These are phyloP conservation scores for Wickerhamomyces xylosicus DNA, from an alignment of 805 yeast species.

Conservation along the genomic window DNA sequence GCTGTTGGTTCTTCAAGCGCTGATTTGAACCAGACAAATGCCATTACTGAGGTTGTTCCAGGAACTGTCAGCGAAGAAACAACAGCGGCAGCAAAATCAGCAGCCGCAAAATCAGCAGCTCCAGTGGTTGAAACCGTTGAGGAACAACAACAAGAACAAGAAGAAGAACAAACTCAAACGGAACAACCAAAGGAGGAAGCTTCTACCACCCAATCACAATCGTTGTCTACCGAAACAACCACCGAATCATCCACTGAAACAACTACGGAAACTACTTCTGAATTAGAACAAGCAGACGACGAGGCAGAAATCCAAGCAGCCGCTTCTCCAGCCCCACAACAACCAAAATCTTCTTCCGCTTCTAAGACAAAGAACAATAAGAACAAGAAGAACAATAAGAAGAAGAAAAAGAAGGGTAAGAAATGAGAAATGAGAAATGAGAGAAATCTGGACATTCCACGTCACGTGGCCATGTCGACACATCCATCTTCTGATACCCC, in stretches of 20 bases:
- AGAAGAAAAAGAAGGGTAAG: slow-evolving; percentile 6
- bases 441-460: too few relatives aligned
- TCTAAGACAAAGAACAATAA: slow-evolving; percentile 3
- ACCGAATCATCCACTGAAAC: neutral
- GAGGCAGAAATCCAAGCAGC: neutral
- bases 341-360: slow-evolving; percentile 1
- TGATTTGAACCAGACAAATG: neutral
- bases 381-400: slow-evolving; percentile 8
- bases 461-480: too few relatives aligned
- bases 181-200: neutral
- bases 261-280: too few relatives aligned
- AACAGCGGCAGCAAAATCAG: neutral
- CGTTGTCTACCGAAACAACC: neutral
- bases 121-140: slow-evolving; percentile 1
- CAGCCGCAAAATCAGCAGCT: neutral
- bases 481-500: too few relatives aligned
- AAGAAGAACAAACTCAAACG: neutral
- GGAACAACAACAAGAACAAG: slow-evolving; percentile 5
- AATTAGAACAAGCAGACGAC: neutral
- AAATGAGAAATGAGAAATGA: too few relatives aligned
- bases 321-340: neutral
- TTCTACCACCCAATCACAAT: neutral
- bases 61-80: neutral
- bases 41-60: neutral
- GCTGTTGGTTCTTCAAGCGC: neutral